These are phyloP conservation scores for Aspergillus brunneoviolaceus DNA, from an alignment of 2,329 filamentous ascomycete species.

Conservation along the genomic window DNA sequence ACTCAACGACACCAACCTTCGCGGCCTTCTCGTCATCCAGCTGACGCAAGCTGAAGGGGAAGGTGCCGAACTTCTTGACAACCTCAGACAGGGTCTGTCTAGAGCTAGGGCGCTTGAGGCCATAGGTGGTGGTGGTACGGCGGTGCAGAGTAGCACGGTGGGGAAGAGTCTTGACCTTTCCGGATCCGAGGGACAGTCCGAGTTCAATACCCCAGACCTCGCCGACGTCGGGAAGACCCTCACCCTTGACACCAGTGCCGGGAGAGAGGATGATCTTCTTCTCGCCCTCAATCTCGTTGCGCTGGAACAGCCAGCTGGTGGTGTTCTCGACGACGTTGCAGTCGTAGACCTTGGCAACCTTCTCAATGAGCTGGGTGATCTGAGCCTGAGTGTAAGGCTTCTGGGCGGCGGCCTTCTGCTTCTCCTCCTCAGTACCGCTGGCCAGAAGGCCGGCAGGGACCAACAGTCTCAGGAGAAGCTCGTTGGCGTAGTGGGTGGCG, in stretches of 20 bases:
- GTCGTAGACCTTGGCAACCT: conserved; percentile 85
- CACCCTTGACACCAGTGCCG: conserved; percentile 83
- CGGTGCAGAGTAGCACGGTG: conserved; percentile 90
- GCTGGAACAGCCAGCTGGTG: conserved; percentile 93
- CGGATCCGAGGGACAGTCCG: conserved; percentile 82
- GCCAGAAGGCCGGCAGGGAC: conserved; percentile 84
- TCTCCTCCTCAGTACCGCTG: conserved; percentile 86
- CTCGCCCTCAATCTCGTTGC: conserved; percentile 95
- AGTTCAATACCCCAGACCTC: conserved; percentile 99
- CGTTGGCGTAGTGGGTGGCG: conserved; percentile 92
- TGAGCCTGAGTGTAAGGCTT: conserved; percentile 82
- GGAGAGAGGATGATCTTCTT: conserved; percentile 94
- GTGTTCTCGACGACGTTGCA: conserved; percentile 96
- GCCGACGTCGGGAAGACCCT: conserved; percentile 81
- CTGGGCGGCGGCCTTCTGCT: conserved; percentile 80
- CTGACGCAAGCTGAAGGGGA: conserved; percentile 97
- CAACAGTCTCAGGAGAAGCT: conserved; percentile 87
- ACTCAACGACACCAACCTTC: conserved; percentile 95
- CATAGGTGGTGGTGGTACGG: conserved; percentile 87
- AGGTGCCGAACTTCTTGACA: conserved; percentile 94
- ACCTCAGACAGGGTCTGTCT: conserved; percentile 91
- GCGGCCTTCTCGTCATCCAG: conserved; percentile 94
- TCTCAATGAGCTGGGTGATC: conserved; percentile 86
- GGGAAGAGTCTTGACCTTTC: conserved; percentile 91
- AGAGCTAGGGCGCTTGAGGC: conserved; percentile 89